Evolutionary conservation across 257 asterid genomes (phyloP).

Genomic region (Handroanthus guayacan): DNA sequence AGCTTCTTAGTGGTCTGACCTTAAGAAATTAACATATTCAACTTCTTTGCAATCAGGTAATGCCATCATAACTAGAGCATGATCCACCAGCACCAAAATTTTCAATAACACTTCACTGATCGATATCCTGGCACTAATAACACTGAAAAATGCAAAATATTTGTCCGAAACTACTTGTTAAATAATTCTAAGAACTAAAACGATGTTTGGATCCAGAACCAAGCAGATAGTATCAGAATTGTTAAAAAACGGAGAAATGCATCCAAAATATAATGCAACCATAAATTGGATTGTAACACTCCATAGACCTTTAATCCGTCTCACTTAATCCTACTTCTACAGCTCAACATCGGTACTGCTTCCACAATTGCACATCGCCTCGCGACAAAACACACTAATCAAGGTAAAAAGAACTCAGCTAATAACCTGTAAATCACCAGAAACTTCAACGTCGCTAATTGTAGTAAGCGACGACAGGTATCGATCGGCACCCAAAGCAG

Average conservation of each 20-base stretch:
- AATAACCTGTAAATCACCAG: constrained; percentile 90
- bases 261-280: background rate
- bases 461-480: constrained; percentile 93
- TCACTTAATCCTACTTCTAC: background rate
- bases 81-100: background rate
- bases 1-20: constrained; percentile 27
- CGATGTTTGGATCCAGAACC: background rate
- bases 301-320: background rate
- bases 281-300: background rate
- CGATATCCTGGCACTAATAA: background rate
- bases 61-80: background rate
- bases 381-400: constrained; percentile 12
- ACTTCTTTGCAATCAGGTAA: constrained; percentile 9
- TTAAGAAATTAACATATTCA: constrained; percentile 21
- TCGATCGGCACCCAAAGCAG: constrained; percentile 95
- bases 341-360: constrained; percentile 28
- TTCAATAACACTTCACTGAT: background rate
- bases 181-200: background rate
- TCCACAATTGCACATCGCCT: constrained; percentile 29
- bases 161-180: background rate
- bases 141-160: background rate
- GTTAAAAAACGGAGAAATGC: background rate
- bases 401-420: constrained; percentile 3
- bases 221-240: background rate
- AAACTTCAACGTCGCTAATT: constrained; percentile 89